Evolutionary conservation across 2,329 filamentous ascomycete species (phyloP).

Genomic region (Calonectria honghensis): DNA sequence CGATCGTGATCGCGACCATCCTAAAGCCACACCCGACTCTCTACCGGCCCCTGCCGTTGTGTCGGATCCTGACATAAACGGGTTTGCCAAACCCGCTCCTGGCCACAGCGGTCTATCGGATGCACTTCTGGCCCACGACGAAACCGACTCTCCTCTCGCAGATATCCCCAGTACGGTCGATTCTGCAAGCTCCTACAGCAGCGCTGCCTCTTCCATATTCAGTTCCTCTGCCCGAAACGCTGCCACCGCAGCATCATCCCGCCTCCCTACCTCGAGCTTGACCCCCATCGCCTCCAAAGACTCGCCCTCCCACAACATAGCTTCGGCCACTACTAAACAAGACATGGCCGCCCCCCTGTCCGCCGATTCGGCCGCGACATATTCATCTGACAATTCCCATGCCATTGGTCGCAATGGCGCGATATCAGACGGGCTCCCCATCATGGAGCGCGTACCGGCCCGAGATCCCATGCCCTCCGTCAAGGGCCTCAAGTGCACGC

Average conservation of each 20-base stretch:
- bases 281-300: conserved; percentile 72
- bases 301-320: conserved; percentile 70
- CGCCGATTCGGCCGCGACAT: conserved; percentile 60
- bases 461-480: conserved; percentile 73
- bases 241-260: conserved; percentile 65
- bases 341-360: conserved; percentile 73
- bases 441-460: conserved; percentile 69
- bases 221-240: conserved; percentile 69
- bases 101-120: conserved; percentile 53
- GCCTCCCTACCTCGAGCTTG: conserved; percentile 65
- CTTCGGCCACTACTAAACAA: conserved; percentile 70
- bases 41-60: conserved; percentile 48
- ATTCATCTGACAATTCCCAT: conserved; percentile 53
- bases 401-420: conserved; percentile 58
- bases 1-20: conserved; percentile 58
- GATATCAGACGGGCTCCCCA: conserved; percentile 59
- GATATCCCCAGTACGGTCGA: conserved; percentile 82
- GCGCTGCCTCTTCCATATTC: conserved; percentile 83
- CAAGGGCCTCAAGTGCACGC: conserved; percentile 75
- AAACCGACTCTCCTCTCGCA: conserved; percentile 75
- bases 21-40: conserved; percentile 53
- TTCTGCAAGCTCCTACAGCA: conserved; percentile 83
- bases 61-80: conserved; percentile 53
- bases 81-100: conserved; percentile 46
- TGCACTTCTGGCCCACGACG: conserved; percentile 65